Conservation (phyloP, 768 basidiomycete species). For the Holtermanniella nyarrowii region DNA sequence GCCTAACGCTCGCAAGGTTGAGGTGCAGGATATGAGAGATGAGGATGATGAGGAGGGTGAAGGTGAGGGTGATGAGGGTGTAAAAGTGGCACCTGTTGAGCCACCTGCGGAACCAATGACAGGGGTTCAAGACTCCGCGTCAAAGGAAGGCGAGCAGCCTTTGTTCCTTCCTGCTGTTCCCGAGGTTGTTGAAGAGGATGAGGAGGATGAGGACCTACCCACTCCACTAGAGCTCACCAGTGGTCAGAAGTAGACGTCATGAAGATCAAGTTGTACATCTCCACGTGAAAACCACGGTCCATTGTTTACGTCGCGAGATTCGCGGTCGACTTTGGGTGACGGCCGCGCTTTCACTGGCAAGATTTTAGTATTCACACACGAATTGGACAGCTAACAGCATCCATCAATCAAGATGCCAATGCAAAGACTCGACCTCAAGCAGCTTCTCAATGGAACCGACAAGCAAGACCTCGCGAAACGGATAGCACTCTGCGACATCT, state of each 20-base stretch:
- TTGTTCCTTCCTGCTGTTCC: too few species aligned
- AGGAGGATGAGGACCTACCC: conserved; percentile 15
- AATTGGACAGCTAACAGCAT: too few species aligned
- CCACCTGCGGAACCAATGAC: conserved; percentile 11
- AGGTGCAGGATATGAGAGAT: not conserved
- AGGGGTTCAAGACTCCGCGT: conserved; percentile 13
- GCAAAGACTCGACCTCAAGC: conserved; percentile 29
- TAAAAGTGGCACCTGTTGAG: not conserved
- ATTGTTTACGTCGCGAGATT: too few species aligned
- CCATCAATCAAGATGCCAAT: conserved; percentile 24
- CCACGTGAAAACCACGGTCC: too few species aligned
- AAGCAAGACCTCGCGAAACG: conserved; percentile 24
- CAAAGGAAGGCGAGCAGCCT: too few species aligned
- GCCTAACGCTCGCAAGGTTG: not conserved
- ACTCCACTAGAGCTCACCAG: too few species aligned
- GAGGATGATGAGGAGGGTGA: not conserved
- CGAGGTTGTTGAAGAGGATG: conserved; percentile 17
- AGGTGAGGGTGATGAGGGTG: not conserved
- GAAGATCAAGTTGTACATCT: too few species aligned
- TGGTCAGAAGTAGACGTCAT: too few species aligned
- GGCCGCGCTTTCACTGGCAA: too few species aligned
- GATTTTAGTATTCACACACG: too few species aligned
- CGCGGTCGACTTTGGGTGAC: too few species aligned
- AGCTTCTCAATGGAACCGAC: conserved; percentile 18
- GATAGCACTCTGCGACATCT: conserved; percentile 55